These are phyloP conservation scores for Austroboletus novae-zelandiae DNA, from an alignment of 1,284 basidiomycete genomes.

Conservation along the genomic window DNA sequence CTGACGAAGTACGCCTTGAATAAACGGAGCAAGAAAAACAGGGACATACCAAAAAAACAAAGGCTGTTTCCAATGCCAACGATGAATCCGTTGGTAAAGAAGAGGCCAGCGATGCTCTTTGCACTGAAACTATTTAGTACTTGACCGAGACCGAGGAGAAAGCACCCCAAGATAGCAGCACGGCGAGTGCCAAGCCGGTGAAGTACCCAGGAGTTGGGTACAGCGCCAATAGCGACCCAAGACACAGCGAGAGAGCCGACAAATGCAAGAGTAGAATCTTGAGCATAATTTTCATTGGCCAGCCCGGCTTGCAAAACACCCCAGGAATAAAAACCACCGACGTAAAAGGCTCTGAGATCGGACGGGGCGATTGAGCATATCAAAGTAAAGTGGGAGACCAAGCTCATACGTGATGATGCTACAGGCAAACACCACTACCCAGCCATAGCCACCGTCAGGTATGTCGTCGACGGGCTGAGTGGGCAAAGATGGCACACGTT, in stretches of 20 bases:
- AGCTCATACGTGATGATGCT: conserved; percentile 23
- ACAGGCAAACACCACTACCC: conserved; percentile 20
- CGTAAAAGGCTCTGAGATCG: conserved; percentile 20
- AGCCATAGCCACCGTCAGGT: conserved; percentile 25
- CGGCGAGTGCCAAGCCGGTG: conserved; percentile 8
- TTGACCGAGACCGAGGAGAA: conserved; percentile 25
- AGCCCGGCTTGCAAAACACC: conserved; percentile 31
- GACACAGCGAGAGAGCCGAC: conserved; percentile 31
- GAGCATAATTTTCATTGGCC: conserved; percentile 21
- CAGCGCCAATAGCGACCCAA: conserved; percentile 28
- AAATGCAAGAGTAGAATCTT: conserved; percentile 29
- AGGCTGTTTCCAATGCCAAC: conserved; percentile 20
- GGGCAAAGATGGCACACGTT: not conserved
- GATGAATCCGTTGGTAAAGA: conserved; percentile 30
- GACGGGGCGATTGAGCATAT: not conserved
- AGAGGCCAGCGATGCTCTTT: conserved; percentile 24
- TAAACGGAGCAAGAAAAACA: not conserved
- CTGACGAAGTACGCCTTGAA: conserved; percentile 7
- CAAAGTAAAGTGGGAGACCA: not conserved
- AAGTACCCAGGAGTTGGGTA: conserved; percentile 24
- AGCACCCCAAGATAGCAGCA: conserved; percentile 24
- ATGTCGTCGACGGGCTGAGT: no score
- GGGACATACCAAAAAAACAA: conserved; percentile 19
- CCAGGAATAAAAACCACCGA: conserved; percentile 30
- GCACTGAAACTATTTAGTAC: conserved; percentile 28